phyloP scores from a whole-genome alignment of 2,329 filamentous ascomycete species.

The Cercospora citrullina region DNA sequence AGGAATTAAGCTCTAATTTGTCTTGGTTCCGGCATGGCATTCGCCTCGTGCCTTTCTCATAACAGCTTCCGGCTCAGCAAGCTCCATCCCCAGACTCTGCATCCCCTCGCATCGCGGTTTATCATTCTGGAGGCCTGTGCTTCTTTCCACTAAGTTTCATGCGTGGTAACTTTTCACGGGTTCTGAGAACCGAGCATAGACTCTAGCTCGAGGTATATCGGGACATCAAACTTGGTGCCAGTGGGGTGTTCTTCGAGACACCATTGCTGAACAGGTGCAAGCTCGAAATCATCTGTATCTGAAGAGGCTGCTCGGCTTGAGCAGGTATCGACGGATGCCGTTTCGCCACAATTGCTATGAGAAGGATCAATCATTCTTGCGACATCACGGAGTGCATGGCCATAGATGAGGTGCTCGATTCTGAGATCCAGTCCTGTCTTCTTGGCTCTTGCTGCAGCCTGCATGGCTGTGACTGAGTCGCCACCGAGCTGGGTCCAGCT shows the following conservation, averaged over 20 bases:
- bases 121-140: not conserved
- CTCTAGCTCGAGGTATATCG: not conserved
- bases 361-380: not conserved
- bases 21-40: not conserved
- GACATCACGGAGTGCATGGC: not conserved
- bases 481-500: not conserved
- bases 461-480: not conserved
- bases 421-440: not conserved
- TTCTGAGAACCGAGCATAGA: not conserved
- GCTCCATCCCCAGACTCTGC: accelerated
- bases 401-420: not conserved
- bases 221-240: not conserved
- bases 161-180: not conserved
- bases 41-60: not conserved
- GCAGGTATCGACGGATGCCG: not conserved
- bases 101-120: not conserved
- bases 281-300: not conserved
- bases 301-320: not conserved
- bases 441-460: not conserved
- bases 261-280: not conserved
- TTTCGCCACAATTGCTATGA: not conserved
- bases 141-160: not conserved
- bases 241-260: not conserved
- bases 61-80: not conserved
- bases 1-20: too few species aligned